Base-by-base conservation (phyloP, 345 rosid genomes). In the Cardiospermum halicacabum region DNA sequence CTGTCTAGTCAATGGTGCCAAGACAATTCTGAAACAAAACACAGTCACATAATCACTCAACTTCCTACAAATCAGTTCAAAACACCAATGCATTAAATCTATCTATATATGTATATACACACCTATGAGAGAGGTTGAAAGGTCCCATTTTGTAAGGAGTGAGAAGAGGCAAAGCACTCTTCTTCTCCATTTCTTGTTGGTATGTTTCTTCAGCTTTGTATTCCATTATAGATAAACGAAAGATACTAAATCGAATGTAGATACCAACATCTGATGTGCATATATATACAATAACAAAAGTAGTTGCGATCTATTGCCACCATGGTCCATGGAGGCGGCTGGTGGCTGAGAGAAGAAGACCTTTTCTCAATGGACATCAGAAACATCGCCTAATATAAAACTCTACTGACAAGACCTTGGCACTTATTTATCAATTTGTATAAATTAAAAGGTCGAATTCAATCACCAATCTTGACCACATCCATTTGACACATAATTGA, bases 1-100 rank as follows among this genome's bases (percentile, higher is more conserved):
- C 51, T 74, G 74, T 34, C 89, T 79, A 6, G 88, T 78, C 73
- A 88, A 53, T 3, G 96, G 86, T 21, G 89, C 88, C 22, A 86
- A 68, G 56, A 84, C 84, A 69, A 82, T 70, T 74, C 91, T 88
- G 81, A 13, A 59, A 77, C n/a, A n/a, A n/a, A 3, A 21, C 6
- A 34, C 10, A 34, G 6, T 34, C 6, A 34, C 39, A 34, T 5
- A 34, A 5, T 34, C 6, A 34, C 6, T 4, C 10, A 34, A 34
- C 39, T 34, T 34, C 6, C 9, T 5, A 5, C 3, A 1, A 34
- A 34, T 11, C 39, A 34, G 10, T 4, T 34, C 39, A 34, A n/a
- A n/a, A n/a, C n/a, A n/a, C n/a, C n/a, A n/a, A n/a, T n/a, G n/a
- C n/a, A n/a, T n/a, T n/a, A n/a, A n/a, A n/a, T n/a, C n/a, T n/a